These are phyloP conservation scores for Paecilomyces formosus DNA, from an alignment of 2,329 filamentous ascomycete genomes.

Conservation along the genomic window DNA sequence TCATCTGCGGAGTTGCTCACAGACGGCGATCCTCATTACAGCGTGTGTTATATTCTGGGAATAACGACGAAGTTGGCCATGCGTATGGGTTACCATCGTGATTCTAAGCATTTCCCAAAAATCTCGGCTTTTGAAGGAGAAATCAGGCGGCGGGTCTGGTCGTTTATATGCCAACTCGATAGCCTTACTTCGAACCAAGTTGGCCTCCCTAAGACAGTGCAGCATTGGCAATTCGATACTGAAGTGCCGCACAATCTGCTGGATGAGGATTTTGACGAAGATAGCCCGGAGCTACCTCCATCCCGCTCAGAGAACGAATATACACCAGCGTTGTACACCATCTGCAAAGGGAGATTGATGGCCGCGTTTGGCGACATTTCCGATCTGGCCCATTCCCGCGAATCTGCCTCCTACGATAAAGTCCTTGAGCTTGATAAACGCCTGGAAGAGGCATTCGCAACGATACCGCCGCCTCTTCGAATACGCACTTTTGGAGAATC, in stretches of 20 bases:
- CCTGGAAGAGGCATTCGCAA: slow-evolving; percentile 16
- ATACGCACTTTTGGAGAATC: slow-evolving; percentile 18
- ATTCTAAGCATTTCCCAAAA: slow-evolving; percentile 44
- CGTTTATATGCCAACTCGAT: slow-evolving; percentile 45
- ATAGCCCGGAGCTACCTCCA: slow-evolving; percentile 43
- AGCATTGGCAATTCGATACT: slow-evolving; percentile 53
- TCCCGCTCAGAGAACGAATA: slow-evolving; percentile 45
- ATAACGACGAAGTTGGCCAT: slow-evolving; percentile 50
- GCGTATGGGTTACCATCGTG: slow-evolving; percentile 54
- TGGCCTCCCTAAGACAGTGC: slow-evolving; percentile 54
- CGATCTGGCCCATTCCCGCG: slow-evolving; percentile 22
- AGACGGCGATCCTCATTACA: slow-evolving; percentile 35
- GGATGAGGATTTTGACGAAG: slow-evolving; percentile 52
- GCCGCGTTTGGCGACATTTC: slow-evolving; percentile 22
- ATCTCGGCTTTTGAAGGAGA: slow-evolving; percentile 51
- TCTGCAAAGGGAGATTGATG: slow-evolving; percentile 24
- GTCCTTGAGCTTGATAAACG: slow-evolving; percentile 21
- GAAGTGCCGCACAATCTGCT: slow-evolving; percentile 48
- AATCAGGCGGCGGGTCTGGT: slow-evolving; percentile 35
- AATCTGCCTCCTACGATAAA: slow-evolving; percentile 21
- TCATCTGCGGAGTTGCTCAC: slow-evolving; percentile 21
- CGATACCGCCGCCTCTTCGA: slow-evolving; percentile 5
- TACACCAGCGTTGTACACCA: slow-evolving; percentile 34
- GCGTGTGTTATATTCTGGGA: slow-evolving; percentile 46
- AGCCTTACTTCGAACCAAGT: slow-evolving; percentile 55